Base-by-base conservation (phyloP, 805 yeast genomes). In the Yarrowia sp. region DNA sequence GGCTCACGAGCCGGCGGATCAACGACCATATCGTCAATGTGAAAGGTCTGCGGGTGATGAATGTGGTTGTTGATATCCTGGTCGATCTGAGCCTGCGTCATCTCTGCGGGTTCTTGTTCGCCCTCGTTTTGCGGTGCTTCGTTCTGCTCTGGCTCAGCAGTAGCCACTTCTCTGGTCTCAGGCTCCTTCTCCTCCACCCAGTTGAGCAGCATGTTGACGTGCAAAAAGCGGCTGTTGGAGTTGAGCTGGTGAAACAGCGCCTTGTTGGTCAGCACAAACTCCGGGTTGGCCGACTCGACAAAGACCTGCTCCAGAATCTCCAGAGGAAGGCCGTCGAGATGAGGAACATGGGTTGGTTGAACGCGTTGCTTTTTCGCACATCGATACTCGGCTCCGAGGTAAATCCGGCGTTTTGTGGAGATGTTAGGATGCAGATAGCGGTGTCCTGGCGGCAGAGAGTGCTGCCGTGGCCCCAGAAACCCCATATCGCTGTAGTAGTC, bases 21-120 rank as follows among this genome's bases (percentile, higher is more conserved):
- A 4, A 38, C 47, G 7, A 29, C 46, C 61, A 38, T 55, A 6
- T 55, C 47, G 21, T 55, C 61, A 6, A 55, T 55, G 31, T 55
- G 58, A 14, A 51, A 33, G 4, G 58, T 35, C 13, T 35, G 58
- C 6, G 58, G 41, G 12, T 51, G 42, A 18, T 51, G 58, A 6
- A 51, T 35, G 25, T 51, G 41, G 18, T 51, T n/a, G 6, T 33
- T 12, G 19, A 51, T 35, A 16, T 51, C 58, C 24, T 35, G 42
- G 13, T 24, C 42, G 31, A 33, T 16, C 33, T 51, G 38, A 1
- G 16, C 42, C n/a, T 14, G 22, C 4, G 58, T 51, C 58, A 33
- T 47, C 21, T 31, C 38, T 7, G n/a, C 31, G 12, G 12, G 2
- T 13, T 9, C 36, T 19, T n/a, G n/a, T n/a, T n/a, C n/a, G n/a